These are phyloP conservation scores for Neurospora sp. DNA, from an alignment of 2,329 filamentous ascomycete genomes.

Conservation along the genomic window DNA sequence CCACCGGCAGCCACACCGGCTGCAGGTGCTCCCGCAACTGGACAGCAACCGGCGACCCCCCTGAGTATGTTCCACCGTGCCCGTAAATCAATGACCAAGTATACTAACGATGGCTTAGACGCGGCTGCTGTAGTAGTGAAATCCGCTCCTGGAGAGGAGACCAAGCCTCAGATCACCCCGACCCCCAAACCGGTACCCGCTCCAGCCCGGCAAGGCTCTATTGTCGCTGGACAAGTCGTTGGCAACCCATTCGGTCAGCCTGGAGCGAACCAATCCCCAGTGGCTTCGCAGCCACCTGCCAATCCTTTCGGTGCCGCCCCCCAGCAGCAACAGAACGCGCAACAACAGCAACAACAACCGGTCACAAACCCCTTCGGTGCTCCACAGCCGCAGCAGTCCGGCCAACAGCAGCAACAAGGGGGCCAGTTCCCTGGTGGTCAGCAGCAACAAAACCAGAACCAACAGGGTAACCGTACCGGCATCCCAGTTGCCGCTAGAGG, in stretches of 20 bases:
- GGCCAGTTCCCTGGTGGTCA: neutral
- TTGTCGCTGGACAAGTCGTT: neutral
- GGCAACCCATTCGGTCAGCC: neutral
- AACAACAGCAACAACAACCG: neutral
- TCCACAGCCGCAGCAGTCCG: neutral
- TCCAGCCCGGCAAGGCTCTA: neutral
- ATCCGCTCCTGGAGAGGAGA: neutral
- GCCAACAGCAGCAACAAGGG: neutral
- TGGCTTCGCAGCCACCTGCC: neutral
- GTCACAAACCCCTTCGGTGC: neutral
- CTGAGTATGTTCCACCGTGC: neutral
- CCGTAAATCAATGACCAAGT: neutral
- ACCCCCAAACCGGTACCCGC: neutral
- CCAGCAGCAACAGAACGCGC: neutral
- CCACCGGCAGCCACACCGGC: conserved; percentile 2
- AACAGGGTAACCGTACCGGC: neutral
- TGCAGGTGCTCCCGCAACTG: conserved; percentile 1
- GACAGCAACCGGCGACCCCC: neutral
- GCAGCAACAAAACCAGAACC: neutral
- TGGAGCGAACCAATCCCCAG: neutral
- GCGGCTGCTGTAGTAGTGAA: neutral
- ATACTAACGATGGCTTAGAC: neutral
- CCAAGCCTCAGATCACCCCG: neutral
- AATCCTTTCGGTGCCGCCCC: neutral
- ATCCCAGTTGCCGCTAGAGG: neutral